Base-by-base conservation (phyloP, 2,329 filamentous ascomycete genomes). In the Nemania sp. region DNA sequence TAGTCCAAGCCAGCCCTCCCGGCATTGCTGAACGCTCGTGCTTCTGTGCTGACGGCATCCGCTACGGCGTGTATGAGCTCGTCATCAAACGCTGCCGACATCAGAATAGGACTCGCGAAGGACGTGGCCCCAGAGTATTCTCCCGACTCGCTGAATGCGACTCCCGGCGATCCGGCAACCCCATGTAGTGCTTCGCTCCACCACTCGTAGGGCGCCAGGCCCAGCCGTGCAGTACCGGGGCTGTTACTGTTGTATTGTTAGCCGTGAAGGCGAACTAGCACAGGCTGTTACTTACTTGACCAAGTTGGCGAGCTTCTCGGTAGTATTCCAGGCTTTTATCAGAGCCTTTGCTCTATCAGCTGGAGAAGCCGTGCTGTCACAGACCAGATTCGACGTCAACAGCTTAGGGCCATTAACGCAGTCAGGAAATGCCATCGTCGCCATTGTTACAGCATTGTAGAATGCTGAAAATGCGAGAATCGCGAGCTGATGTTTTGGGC, bases 121-220 rank as follows among this genome's bases (percentile, higher is more conserved):
- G 71, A 72, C 5, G 73, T 75, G 3, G 73, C 72, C 11, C 68
- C 64, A 2, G 68, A 65, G 49, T 68, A 74, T 48, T 72, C 67
- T 13, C 66, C 67, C 2, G 63, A 64, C 10, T 51, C 40, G 3
- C 47, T 58, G 52, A 73, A 73, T 1, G 35, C 58, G 5, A 74
- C 71, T 0, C 84, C 86, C 0, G 81, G 81, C 18, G 79, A 80
- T 3, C 65, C 69, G 3, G 82, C 86, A 0, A 90, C 77, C 1
- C 87, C 87, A 67, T 89, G 87, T 0, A 89, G 79, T 1, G 82
- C 86, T 71, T 87, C 84, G 46, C 79, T 82, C 83, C 85, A 88
- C 77, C 85, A 87, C 65, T 83, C 77, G 65, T 89, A 89, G 0
- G 79, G 71, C 0, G 82, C 81, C 0, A 88, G 74, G 5, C 85